These are phyloP conservation scores for Dipodascopsis uninucleata DNA, from an alignment of 805 yeast genomes.

Conservation along the genomic window DNA sequence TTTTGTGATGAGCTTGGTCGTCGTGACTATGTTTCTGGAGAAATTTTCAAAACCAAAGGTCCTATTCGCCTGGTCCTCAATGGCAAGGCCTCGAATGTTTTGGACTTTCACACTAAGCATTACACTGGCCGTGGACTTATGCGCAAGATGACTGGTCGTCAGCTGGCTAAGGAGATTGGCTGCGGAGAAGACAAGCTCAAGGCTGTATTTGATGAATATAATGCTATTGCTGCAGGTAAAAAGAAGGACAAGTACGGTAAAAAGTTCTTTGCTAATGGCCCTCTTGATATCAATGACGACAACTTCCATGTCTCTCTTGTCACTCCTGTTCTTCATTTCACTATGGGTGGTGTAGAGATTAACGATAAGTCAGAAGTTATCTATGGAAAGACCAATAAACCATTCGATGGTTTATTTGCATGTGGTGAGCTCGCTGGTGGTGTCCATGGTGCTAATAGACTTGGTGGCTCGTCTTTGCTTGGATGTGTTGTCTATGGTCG, in stretches of 20 bases:
- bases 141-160: slow-evolving; percentile 45
- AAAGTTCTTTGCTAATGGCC: slow-evolving; percentile 48
- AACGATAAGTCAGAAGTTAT: slow-evolving; percentile 45
- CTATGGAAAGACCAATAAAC: slow-evolving; percentile 28
- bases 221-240: slow-evolving; percentile 42
- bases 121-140: slow-evolving; percentile 54
- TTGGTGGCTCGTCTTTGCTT: slow-evolving; percentile 53
- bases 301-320: slow-evolving; percentile 51
- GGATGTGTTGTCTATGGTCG: slow-evolving; percentile 57
- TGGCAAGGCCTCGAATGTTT: slow-evolving; percentile 44
- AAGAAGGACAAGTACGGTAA: slow-evolving; percentile 44
- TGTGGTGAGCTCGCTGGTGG: slow-evolving; percentile 61
- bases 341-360: slow-evolving; percentile 66
- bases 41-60: slow-evolving; percentile 45
- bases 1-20: slow-evolving; percentile 60
- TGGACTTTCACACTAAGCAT: slow-evolving; percentile 53
- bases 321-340: slow-evolving; percentile 58
- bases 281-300: slow-evolving; percentile 39
- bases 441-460: slow-evolving; percentile 53
- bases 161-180: slow-evolving; percentile 45
- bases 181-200: slow-evolving; percentile 35
- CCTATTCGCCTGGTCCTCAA: slow-evolving; percentile 53
- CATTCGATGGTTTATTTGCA: slow-evolving; percentile 48
- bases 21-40: slow-evolving; percentile 57
- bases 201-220: slow-evolving; percentile 42